These are phyloP conservation scores for Annulohypoxylon truncatum DNA, from an alignment of 2,329 filamentous ascomycete genomes.

Conservation along the genomic window DNA sequence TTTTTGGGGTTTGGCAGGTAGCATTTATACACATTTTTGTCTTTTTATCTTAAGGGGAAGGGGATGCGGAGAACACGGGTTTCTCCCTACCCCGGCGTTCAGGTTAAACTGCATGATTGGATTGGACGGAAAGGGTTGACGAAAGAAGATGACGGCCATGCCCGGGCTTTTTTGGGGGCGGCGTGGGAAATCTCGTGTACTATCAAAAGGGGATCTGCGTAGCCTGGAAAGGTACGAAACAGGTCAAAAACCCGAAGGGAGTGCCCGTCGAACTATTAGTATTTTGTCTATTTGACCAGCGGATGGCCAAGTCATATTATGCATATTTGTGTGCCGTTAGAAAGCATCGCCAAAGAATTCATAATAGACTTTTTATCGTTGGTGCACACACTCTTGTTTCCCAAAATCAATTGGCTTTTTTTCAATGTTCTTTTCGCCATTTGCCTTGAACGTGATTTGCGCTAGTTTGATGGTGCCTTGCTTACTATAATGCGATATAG, in stretches of 20 bases:
- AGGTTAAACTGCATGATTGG: slow-evolving; percentile 46
- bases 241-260: slow-evolving; percentile 3
- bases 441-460: neutral
- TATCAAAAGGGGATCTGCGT: slow-evolving; percentile 24
- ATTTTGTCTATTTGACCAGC: slow-evolving; percentile 1
- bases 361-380: slow-evolving; percentile 31
- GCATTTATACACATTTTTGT: slow-evolving; percentile 41
- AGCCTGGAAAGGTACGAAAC: slow-evolving; percentile 15
- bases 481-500: slow-evolving; percentile 1
- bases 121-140: slow-evolving; percentile 40
- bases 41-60: slow-evolving; percentile 21
- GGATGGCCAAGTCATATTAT: slow-evolving; percentile 9
- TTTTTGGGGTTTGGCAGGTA: slow-evolving; percentile 38
- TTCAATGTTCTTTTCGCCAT: neutral
- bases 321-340: slow-evolving; percentile 23
- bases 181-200: slow-evolving; percentile 31
- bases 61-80: slow-evolving; percentile 38
- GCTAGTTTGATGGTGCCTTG: slow-evolving; percentile 1
- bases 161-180: slow-evolving; percentile 6
- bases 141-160: slow-evolving; percentile 36
- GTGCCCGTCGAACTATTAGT: slow-evolving; percentile 5
- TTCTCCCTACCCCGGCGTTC: slow-evolving; percentile 45
- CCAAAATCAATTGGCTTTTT: slow-evolving; percentile 4
- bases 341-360: slow-evolving; percentile 17
- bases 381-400: slow-evolving; percentile 17